phyloP scores from a whole-genome alignment of 2,329 filamentous ascomycete genomes.

The Orbilia javanica region DNA sequence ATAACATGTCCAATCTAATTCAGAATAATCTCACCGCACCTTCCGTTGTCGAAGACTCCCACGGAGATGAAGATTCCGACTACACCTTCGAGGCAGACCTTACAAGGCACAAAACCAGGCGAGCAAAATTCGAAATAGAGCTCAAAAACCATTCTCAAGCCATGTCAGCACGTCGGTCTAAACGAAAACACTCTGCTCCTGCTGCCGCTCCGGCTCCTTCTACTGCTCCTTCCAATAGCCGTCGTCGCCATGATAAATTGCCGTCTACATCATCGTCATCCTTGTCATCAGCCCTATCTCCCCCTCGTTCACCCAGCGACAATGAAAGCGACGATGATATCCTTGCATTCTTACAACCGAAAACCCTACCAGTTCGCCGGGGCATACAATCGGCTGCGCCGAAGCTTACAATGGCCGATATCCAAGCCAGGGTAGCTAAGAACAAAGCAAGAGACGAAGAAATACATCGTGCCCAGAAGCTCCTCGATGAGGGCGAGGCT shows the following conservation, averaged over 20 bases:
- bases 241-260: neutral
- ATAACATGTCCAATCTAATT: too few relatives aligned
- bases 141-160: constrained; percentile 18
- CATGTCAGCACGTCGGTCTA: neutral
- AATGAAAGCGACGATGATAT: constrained; percentile 29
- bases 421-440: constrained; percentile 14
- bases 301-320: neutral
- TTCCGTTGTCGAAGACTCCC: constrained; percentile 42
- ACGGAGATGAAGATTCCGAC: constrained; percentile 46
- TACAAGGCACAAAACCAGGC: constrained; percentile 16
- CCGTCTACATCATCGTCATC: neutral
- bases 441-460: constrained; percentile 44
- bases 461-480: constrained; percentile 36
- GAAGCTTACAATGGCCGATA: constrained; percentile 47
- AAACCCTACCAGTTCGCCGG: neutral
- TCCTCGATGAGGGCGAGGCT: constrained; percentile 11
- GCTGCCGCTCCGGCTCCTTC: neutral
- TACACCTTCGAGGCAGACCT: constrained; percentile 48
- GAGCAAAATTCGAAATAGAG: constrained; percentile 4
- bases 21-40: neutral
- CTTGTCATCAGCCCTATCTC: neutral
- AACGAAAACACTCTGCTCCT: neutral
- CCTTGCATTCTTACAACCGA: constrained; percentile 30
- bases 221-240: neutral
- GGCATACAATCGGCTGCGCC: neutral